Conservation (phyloP, 768 basidiomycete genomes). For the Gymnopilus dilepis region DNA sequence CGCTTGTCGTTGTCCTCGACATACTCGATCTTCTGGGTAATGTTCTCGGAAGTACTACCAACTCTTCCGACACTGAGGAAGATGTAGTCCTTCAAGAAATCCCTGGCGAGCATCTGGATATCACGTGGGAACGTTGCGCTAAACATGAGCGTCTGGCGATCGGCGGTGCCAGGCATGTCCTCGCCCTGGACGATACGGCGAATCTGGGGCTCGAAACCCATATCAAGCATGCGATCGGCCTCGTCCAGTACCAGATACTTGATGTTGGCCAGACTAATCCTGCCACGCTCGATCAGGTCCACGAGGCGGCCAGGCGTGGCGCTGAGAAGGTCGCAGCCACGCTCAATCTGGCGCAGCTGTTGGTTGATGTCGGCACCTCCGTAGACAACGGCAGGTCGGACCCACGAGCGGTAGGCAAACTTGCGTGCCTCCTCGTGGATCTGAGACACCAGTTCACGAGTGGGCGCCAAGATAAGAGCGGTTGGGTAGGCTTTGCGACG, state of each 20-base stretch:
- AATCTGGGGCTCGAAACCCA: constrained; percentile 99
- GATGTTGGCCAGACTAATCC: constrained; percentile 95
- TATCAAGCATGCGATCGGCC: constrained; percentile 99
- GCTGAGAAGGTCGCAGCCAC: constrained; percentile 95
- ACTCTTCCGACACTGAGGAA: constrained; percentile 99
- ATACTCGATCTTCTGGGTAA: constrained; percentile 98
- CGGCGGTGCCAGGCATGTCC: constrained; percentile 93
- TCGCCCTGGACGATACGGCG: constrained; percentile 96
- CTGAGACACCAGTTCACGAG: constrained; percentile 97
- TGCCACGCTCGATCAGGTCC: constrained; percentile 96
- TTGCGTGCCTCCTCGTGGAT: constrained; percentile 99
- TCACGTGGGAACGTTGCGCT: constrained; percentile 99
- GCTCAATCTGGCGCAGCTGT: constrained; percentile 93
- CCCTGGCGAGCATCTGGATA: constrained; percentile 95
- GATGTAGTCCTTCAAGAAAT: constrained; percentile 98
- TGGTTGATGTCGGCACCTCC: constrained; percentile 98
- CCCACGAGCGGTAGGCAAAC: constrained; percentile 99
- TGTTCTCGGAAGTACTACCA: constrained; percentile 98
- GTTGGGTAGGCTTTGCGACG: constrained; percentile 96
- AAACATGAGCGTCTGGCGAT: constrained; percentile 99
- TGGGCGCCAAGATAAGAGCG: constrained; percentile 96
- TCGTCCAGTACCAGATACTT: constrained; percentile 98
- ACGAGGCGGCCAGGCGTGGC: constrained; percentile 98
- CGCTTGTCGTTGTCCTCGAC: constrained; percentile 98
- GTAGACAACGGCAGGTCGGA: constrained; percentile 97